A percentile compares a stretch with the other conserved stretches of the same genome.
These are phyloP conservation scores for Acanthamoeba sp. DNA, from an alignment of 208 protist species.

Conservation along the genomic window DNA sequence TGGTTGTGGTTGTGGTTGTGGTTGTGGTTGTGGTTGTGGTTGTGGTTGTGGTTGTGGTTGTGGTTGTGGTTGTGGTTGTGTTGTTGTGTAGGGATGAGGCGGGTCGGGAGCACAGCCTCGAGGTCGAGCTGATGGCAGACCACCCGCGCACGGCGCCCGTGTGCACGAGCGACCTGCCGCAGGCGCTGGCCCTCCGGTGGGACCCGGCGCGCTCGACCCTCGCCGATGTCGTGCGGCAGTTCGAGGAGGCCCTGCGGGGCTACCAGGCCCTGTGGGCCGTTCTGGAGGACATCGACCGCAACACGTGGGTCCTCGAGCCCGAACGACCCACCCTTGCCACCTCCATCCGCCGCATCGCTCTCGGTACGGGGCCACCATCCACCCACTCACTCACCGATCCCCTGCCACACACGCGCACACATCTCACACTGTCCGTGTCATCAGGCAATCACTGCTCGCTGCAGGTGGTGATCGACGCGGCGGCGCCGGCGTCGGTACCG, in stretches of 20 bases:
- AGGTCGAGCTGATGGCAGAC: not conserved
- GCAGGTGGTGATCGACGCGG: not conserved
- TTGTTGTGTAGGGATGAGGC: not conserved
- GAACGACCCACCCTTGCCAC: not conserved
- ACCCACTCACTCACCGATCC: no score
- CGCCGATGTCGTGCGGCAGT: not conserved
- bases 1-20: no score
- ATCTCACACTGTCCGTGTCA: not conserved
- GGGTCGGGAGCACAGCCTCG: not conserved
- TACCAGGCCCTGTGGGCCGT: slow-evolving; percentile 7
- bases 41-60: not conserved
- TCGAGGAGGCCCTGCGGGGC: not conserved
- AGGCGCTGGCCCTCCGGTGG: not conserved
- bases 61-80: not conserved
- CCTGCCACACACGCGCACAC: no score
- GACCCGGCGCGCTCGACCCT: not conserved
- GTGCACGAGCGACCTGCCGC: slow-evolving; percentile 2
- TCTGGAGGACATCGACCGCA: not conserved
- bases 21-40: no score
- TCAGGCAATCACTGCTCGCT: slow-evolving; percentile 16
- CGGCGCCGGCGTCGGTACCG: not conserved
- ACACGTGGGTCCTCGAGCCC: slow-evolving; percentile 28
- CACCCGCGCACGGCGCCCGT: not conserved
- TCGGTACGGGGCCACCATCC: not conserved
- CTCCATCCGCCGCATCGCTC: not conserved